A percentile compares a stretch with the other conserved stretches of the same genome.
Evolutionary conservation across 1,284 basidiomycete genomes (phyloP).

Genomic region (Acaromyces ingoldii): DNA sequence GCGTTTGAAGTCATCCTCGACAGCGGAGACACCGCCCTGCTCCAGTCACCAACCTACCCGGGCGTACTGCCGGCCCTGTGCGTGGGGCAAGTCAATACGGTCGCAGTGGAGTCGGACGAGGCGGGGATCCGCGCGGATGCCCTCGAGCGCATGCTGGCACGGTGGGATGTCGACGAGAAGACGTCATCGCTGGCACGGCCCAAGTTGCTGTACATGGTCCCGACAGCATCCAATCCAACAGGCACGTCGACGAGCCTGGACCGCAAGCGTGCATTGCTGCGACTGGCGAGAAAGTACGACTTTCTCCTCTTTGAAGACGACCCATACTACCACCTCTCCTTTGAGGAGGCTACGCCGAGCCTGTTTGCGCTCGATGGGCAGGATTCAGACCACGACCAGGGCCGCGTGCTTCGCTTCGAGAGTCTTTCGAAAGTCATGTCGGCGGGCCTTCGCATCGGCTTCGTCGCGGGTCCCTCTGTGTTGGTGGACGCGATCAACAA

Average conservation of each 20-base stretch:
- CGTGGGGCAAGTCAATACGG: slow-evolving; percentile 21
- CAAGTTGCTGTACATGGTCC: slow-evolving; percentile 74
- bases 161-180: slow-evolving; percentile 62
- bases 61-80: slow-evolving; percentile 36
- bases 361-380: slow-evolving; percentile 36
- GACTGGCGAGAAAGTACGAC: slow-evolving; percentile 65
- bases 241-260: slow-evolving; percentile 53
- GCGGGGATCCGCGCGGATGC: slow-evolving; percentile 66
- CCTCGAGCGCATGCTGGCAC: slow-evolving; percentile 65
- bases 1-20: slow-evolving; percentile 62
- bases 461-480: slow-evolving; percentile 70
- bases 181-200: slow-evolving; percentile 63
- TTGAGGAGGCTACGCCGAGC: slow-evolving; percentile 25
- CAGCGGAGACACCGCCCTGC: slow-evolving; percentile 72
- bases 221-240: slow-evolving; percentile 49
- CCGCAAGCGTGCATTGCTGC: slow-evolving; percentile 71
- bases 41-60: slow-evolving; percentile 82
- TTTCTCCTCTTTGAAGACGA: slow-evolving; percentile 36
- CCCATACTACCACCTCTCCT: slow-evolving; percentile 43
- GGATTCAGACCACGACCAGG: slow-evolving; percentile 18
- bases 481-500: slow-evolving; percentile 71
- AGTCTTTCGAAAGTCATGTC: slow-evolving; percentile 63
- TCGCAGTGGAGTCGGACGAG: slow-evolving; percentile 69
- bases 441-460: slow-evolving; percentile 61
- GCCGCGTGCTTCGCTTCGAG: slow-evolving; percentile 46